phyloP scores from a whole-genome alignment of 2,329 filamentous ascomycete genomes.

The Colletotrichum horii region DNA sequence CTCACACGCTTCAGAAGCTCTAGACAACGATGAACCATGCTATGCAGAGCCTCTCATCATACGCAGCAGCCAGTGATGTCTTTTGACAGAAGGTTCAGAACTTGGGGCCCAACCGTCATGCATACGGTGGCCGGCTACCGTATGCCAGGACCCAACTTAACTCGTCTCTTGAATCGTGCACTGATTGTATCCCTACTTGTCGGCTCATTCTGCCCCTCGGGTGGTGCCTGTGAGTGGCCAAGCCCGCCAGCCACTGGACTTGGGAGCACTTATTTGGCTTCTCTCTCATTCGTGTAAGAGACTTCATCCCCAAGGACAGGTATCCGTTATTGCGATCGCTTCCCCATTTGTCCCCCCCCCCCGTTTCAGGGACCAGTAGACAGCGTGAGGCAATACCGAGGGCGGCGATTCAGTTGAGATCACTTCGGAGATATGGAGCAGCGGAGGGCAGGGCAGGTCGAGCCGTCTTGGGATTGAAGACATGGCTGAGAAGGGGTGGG shows the following conservation, averaged over 20 bases:
- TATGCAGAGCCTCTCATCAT: not conserved
- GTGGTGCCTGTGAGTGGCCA: not conserved
- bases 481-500: not conserved
- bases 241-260: not conserved
- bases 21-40: slow-evolving; percentile 21
- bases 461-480: not conserved
- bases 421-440: not conserved
- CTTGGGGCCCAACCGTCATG: slow-evolving; percentile 2
- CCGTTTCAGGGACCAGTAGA: not conserved
- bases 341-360: not conserved
- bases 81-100: not conserved
- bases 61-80: not conserved
- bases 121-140: slow-evolving; percentile 6
- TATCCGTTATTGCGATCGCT: not conserved
- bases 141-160: slow-evolving; percentile 5
- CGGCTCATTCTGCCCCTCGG: not conserved
- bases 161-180: slow-evolving; percentile 19
- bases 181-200: slow-evolving; percentile 12
- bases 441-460: not conserved
- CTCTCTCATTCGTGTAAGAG: not conserved
- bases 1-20: slow-evolving; percentile 1
- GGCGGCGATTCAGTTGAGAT: slow-evolving; percentile 6
- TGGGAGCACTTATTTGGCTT: slow-evolving; percentile 3
- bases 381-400: not conserved
- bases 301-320: not conserved